phyloP scores from a whole-genome alignment of 169 alveolate genomes.

The Cryptosporidium parvum region DNA sequence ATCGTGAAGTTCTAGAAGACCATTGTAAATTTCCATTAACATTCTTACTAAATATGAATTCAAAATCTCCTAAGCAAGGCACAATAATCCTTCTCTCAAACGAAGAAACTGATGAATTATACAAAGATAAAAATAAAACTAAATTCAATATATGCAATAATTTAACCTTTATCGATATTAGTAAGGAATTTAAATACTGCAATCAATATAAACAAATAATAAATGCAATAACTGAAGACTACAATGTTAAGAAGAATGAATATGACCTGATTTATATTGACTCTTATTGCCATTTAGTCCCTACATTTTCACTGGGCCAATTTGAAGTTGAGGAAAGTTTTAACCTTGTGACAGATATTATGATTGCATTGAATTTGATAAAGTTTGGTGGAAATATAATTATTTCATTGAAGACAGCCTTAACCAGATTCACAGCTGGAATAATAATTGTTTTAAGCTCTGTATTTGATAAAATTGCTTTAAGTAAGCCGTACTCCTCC shows the following conservation, averaged over 20 bases:
- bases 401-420: slow-evolving; percentile 72
- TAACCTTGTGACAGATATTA: slow-evolving; percentile 40
- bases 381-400: slow-evolving; percentile 80
- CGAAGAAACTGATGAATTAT: slow-evolving; percentile 8
- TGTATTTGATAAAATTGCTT: slow-evolving; percentile 80
- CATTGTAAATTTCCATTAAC: slow-evolving; percentile 48
- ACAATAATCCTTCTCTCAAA: slow-evolving; percentile 22
- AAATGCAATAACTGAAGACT: slow-evolving; percentile 54
- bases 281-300: slow-evolving; percentile 56
- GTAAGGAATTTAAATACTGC: slow-evolving; percentile 51
- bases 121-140: background rate
- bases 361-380: slow-evolving; percentile 79
- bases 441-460: slow-evolving; percentile 77
- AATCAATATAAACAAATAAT: slow-evolving; percentile 63
- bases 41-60: slow-evolving; percentile 16
- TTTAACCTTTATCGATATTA: slow-evolving; percentile 34
- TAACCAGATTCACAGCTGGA: slow-evolving; percentile 82
- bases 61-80: background rate
- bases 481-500: slow-evolving; percentile 77
- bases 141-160: background rate
- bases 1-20: slow-evolving; percentile 41
- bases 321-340: slow-evolving; percentile 37
- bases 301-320: slow-evolving; percentile 64
- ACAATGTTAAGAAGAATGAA: slow-evolving; percentile 35
- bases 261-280: slow-evolving; percentile 59